Base-by-base conservation (phyloP, 2,329 filamentous ascomycete genomes). In the Aspergillus pseudoglaucus region DNA sequence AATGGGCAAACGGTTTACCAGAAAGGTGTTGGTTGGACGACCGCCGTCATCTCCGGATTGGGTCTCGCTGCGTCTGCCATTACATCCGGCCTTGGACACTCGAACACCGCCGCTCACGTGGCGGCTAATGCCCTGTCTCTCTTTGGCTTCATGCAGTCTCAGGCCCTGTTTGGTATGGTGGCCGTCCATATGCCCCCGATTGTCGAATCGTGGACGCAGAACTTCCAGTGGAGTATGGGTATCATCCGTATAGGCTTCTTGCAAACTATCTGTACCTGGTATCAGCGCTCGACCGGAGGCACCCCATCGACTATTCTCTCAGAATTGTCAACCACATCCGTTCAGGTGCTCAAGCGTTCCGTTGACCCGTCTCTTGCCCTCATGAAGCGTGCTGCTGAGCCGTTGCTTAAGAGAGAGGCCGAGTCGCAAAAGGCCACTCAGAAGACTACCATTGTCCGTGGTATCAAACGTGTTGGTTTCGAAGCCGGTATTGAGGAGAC, bases 191-290 rank as follows among this genome's bases (percentile, higher is more conserved):
- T 95, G 46, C 91, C 91, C 8, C 91, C 91, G 0, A 87, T 95
- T 52, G 91, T 95, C 46, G 80, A 87, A 61, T 80, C 90, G 0
- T 97, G 91, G 91, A 95, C 90, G 1, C 90, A 96, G 72, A 91
- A 96, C 71, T 96, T 97, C 73, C 87, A 94, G 65, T 97, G 91
- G 91, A 94, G 86, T 62, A 93, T 97, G 88, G 91, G 91, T 59
- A 90, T 97, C 60, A 95, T 97, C 60, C 81, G 81, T 45, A 78
- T 96, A 38, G 77, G 76, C n/a, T 96, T 95, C 67, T 80, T 96
- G 72, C 89, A 97, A 73, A 77, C 76, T 42, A 87, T 95, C 62
- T 88, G 88, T 52, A 95, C 90, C 32, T 97, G 91, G 91, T 97
- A 96, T 66, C 90, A 95, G 72, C 87, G 90, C 52, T 81, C 91